Base-by-base conservation (phyloP, 2,329 filamentous ascomycete genomes). In the Aspergillus ochraceoroseus region DNA sequence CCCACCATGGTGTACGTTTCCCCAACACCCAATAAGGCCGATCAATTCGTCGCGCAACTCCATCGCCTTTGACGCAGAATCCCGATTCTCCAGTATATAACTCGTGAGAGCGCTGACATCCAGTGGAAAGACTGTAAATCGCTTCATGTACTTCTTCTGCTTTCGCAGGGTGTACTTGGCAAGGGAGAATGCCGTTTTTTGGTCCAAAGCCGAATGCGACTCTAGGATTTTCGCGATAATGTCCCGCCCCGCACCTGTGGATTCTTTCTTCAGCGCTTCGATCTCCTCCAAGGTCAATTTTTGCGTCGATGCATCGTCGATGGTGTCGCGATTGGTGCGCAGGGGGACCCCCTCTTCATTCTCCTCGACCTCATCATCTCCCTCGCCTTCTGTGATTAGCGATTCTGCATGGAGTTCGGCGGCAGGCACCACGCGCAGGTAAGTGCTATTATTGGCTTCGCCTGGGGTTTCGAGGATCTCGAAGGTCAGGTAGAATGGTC, bases 81-180 rank as follows among this genome's bases (percentile, higher is more conserved):
- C 89, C 56, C 84, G 86, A 54, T 94, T 86, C 41, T 83, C 74
- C 34, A 95, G 67, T 56, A 90, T 73, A 71, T 84, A 94, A 52
- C 87, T 78, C 13, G 81, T 80, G 47, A 96, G 70, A 49, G 80
- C 75, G 0, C 81, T 75, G 9, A 94, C 80, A 57, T 95, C 88
- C 52, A 96, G 68, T 0, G 90, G 90, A 36, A 94, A 64, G 1
- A 92, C 79, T 0, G 85, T 87, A 58, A 98, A 96, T 8, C 88
- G 76, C 55, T 85, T 82, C 49, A 96, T 76, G 62, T 94, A 96
- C 66, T 98, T 98, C 61, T 83, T 89, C 49, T 86, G 84, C 70
- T 98, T 98, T 31, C 94, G 75, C 12, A 96, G 71, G 57, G 92
- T 95, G 67, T 98, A 98, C 65, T 98, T 98, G 29, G 90, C 89